These are phyloP conservation scores for Mortierella antarctica DNA, from an alignment of 192 early-diverging fungal species.

Conservation along the genomic window DNA sequence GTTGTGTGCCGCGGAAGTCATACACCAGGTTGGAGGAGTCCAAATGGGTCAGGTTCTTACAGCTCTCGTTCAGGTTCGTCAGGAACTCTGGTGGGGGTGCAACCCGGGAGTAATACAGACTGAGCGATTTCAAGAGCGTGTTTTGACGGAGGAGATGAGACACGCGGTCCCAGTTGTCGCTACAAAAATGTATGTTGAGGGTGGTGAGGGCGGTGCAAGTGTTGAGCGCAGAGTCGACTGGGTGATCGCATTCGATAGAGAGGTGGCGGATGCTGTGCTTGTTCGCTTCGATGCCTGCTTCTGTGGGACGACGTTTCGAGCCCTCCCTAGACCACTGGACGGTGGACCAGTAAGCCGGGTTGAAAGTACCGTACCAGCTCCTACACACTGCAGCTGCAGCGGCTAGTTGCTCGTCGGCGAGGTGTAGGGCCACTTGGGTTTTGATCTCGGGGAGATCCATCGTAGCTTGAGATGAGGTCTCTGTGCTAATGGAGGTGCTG, in stretches of 20 bases:
- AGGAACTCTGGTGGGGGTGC: neutral
- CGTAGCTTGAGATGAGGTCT: too few relatives aligned
- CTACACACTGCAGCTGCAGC: neutral
- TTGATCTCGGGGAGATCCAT: conserved; percentile 9
- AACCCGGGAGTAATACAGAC: neutral
- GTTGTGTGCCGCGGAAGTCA: neutral
- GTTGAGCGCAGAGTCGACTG: too few relatives aligned
- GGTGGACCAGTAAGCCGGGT: neutral
- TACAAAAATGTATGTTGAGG: too few relatives aligned
- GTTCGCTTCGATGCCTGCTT: neutral
- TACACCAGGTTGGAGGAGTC: too few relatives aligned
- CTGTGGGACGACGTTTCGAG: neutral
- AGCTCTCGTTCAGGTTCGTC: neutral
- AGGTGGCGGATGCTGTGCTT: neutral
- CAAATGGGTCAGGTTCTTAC: neutral
- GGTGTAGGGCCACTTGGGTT: neutral
- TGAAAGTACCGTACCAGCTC: conserved; percentile 3
- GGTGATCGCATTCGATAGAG: too few relatives aligned
- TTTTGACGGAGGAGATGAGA: neutral
- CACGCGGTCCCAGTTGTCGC: too few relatives aligned
- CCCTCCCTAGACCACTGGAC: neutral
- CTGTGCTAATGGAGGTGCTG: too few relatives aligned
- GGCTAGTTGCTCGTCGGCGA: neutral
- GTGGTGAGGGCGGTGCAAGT: too few relatives aligned
- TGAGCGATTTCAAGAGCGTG: neutral